These are phyloP conservation scores for Annona squamosa DNA, from an alignment of 164 flowering plant species.

Conservation along the genomic window DNA sequence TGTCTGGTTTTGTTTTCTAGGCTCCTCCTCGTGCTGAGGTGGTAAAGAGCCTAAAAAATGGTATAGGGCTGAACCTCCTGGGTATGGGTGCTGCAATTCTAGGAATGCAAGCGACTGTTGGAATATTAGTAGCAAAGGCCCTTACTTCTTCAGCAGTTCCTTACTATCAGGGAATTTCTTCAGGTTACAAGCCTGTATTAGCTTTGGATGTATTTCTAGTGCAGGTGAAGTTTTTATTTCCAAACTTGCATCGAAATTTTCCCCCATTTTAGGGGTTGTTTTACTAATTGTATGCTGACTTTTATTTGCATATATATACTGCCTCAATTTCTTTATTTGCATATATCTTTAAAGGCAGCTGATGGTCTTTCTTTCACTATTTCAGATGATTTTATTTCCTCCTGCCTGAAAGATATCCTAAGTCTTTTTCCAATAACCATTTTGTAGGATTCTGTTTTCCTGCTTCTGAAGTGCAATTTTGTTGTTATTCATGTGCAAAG, in stretches of 20 bases:
- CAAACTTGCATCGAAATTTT: neutral
- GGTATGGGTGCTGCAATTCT: constrained; percentile 98
- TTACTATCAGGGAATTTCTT: constrained; percentile 67
- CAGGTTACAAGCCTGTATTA: constrained; percentile 86
- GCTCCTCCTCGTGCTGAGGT: constrained; percentile 98
- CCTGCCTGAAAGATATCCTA: no score
- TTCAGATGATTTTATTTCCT: no score
- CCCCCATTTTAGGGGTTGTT: neutral
- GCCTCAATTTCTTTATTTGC: no score
- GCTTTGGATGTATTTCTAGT: constrained; percentile 95
- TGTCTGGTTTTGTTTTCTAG: constrained; percentile 28
- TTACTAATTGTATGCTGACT: neutral
- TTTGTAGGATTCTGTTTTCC: no score
- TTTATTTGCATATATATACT: no score
- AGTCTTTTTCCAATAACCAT: no score
- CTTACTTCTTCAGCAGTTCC: constrained; percentile 86
- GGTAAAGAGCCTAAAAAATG: constrained; percentile 78
- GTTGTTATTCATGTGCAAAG: no score
- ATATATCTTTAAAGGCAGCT: no score
- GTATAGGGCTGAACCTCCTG: constrained; percentile 68
- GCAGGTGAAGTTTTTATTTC: constrained; percentile 51
- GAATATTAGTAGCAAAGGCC: constrained; percentile 86
- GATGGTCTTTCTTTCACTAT: no score
- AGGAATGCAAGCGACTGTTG: constrained; percentile 99
- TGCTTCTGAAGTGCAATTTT: no score